phyloP scores from a whole-genome alignment of 495 filamentous ascomycete species.

The Trichoderma virens region DNA sequence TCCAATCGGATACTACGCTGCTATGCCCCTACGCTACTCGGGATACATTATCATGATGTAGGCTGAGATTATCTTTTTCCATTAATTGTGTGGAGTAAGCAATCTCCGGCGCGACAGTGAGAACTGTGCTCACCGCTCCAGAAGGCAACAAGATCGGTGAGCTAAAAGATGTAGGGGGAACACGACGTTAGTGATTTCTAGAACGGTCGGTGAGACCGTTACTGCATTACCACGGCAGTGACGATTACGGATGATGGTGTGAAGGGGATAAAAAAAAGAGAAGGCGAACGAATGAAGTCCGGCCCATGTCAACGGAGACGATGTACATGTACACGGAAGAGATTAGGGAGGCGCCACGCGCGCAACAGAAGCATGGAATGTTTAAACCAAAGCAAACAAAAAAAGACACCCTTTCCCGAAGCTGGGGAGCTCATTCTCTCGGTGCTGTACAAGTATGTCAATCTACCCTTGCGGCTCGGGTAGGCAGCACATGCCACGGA shows the following conservation, averaged over 20 bases:
- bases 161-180: not conserved
- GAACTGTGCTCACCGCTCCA: not conserved
- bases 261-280: not conserved
- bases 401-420: not conserved
- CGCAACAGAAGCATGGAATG: not conserved
- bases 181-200: not conserved
- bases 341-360: constrained; percentile 1
- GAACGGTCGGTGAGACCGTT: not conserved
- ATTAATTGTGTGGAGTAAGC: not conserved
- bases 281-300: not conserved
- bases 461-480: not conserved
- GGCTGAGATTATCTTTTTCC: not conserved
- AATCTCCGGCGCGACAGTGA: not conserved
- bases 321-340: not conserved
- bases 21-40: not conserved
- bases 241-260: not conserved
- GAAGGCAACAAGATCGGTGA: not conserved
- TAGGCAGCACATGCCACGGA: not conserved
- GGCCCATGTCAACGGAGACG: not conserved
- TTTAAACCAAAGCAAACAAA: not conserved
- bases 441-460: not conserved
- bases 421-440: not conserved
- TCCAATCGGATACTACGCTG: not conserved
- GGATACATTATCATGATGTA: not conserved
- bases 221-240: not conserved